These are phyloP conservation scores for Populus pruinosa DNA, from an alignment of 345 rosid species.

Conservation along the genomic window DNA sequence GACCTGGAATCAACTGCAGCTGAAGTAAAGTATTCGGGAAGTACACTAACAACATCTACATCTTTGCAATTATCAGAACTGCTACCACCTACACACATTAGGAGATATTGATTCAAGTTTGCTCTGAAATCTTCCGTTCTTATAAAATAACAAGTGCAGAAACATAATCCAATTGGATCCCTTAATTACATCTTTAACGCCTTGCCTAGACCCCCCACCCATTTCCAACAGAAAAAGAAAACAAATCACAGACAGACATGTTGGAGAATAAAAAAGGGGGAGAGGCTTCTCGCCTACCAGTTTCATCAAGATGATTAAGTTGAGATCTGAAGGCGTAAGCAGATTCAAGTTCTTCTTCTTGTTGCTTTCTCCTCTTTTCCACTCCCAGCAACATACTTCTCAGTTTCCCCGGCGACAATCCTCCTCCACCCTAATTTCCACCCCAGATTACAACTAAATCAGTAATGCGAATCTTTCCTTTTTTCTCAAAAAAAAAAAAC, in stretches of 20 bases:
- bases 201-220: not conserved
- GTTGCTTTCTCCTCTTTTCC: conserved; percentile 57
- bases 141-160: not conserved
- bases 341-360: conserved; percentile 50
- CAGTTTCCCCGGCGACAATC: conserved; percentile 72
- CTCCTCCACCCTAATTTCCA: conserved; percentile 38
- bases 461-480: not conserved
- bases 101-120: not conserved
- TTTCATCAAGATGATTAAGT: conserved; percentile 38
- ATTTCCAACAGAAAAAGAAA: not conserved
- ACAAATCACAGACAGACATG: not conserved
- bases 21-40: conserved; percentile 48
- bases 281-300: conserved; percentile 33
- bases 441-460: not conserved
- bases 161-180: not conserved
- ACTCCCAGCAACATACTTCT: conserved; percentile 65
- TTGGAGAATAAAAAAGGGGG: not conserved
- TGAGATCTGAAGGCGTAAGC: conserved; percentile 50
- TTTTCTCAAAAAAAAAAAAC: not conserved
- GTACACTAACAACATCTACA: conserved; percentile 72
- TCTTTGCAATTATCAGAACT: conserved; percentile 70
- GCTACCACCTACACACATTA: conserved; percentile 39
- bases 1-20: conserved; percentile 28
- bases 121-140: not conserved
- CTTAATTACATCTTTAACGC: not conserved